These are phyloP conservation scores for Candida silvatica DNA, from an alignment of 805 yeast genomes.

Conservation along the genomic window DNA sequence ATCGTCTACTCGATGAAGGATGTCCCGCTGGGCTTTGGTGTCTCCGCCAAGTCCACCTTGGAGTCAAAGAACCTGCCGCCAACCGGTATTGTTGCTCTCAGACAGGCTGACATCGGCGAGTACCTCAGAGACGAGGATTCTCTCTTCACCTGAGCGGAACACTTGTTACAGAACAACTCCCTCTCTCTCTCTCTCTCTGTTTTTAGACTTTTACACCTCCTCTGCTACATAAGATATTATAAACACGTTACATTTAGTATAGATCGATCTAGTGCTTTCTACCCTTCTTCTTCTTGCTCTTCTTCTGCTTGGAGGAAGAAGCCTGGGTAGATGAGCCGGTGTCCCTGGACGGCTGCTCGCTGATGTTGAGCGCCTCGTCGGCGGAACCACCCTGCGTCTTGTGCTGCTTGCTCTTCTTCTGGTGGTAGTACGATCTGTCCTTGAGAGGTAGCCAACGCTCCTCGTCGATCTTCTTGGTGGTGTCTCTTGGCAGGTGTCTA, in stretches of 20 bases:
- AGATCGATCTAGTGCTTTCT: slow-evolving; percentile 8
- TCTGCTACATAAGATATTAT: no score
- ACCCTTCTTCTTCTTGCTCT: slow-evolving; percentile 24
- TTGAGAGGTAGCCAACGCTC: slow-evolving; percentile 92
- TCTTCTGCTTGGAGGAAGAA: slow-evolving; percentile 9
- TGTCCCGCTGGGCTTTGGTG: slow-evolving; percentile 92
- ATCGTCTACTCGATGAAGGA: slow-evolving; percentile 87
- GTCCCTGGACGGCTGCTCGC: slow-evolving; percentile 5
- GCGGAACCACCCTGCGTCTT: slow-evolving; percentile 57
- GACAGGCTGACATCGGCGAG: slow-evolving; percentile 98
- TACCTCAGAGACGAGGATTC: slow-evolving; percentile 97
- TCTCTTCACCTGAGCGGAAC: slow-evolving; percentile 52
- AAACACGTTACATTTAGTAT: not conserved
- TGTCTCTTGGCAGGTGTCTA: slow-evolving; percentile 20
- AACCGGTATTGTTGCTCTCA: slow-evolving; percentile 87
- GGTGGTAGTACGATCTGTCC: slow-evolving; percentile 77
- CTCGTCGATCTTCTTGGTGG: slow-evolving; percentile 33
- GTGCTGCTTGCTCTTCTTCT: slow-evolving; percentile 53
- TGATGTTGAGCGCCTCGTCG: slow-evolving; percentile 27
- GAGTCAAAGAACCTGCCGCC: slow-evolving; percentile 88
- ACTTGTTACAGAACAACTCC: slow-evolving; percentile 3
- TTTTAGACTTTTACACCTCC: no score
- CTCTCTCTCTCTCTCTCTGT: slow-evolving; percentile 6
- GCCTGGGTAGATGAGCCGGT: slow-evolving; percentile 5
- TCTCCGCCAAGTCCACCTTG: slow-evolving; percentile 81